Conservation (phyloP, 805 yeast species). For the Pachysolen tannophilus region DNA sequence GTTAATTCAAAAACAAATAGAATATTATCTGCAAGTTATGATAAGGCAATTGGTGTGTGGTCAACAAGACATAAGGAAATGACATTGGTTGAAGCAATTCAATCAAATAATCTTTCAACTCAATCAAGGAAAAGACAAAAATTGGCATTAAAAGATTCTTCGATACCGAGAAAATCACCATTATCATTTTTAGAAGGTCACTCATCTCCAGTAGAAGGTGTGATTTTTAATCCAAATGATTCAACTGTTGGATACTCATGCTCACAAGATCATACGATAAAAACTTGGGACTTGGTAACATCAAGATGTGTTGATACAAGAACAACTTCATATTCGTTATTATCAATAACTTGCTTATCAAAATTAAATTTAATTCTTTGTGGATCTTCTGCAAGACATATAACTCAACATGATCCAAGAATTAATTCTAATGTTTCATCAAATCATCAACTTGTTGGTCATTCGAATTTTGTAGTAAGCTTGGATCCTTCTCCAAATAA, state of each 20-base stretch:
- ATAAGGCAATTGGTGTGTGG: conserved; percentile 79
- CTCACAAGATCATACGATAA: conserved; percentile 90
- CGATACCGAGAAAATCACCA: conserved; percentile 76
- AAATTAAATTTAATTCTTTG: conserved; percentile 67
- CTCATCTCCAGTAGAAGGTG: conserved; percentile 79
- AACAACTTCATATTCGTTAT: conserved; percentile 76
- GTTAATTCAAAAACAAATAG: conserved; percentile 45
- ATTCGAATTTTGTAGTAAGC: conserved; percentile 81
- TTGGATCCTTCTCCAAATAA: conserved; percentile 69
- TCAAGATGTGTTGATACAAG: conserved; percentile 80
- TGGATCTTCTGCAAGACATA: conserved; percentile 98
- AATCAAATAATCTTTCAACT: conserved; percentile 45
- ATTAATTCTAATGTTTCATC: conserved; percentile 52
- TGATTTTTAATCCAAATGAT: conserved; percentile 67
- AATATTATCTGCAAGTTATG: conserved; percentile 81
- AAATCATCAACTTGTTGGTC: conserved; percentile 74
- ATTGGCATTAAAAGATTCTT: conserved; percentile 67
- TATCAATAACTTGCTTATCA: conserved; percentile 66
- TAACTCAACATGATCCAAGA: conserved; percentile 89
- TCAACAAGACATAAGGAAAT: conserved; percentile 80
- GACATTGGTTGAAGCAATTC: conserved; percentile 45
- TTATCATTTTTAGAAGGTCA: conserved; percentile 75
- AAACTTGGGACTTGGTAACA: conserved; percentile 95
- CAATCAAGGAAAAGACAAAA: conserved; percentile 86
- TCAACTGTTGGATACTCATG: conserved; percentile 84